A percentile compares a stretch with the other conserved stretches of the same genome.
These are phyloP conservation scores for Candida quercuum DNA, from an alignment of 805 yeast genomes.

Conservation along the genomic window DNA sequence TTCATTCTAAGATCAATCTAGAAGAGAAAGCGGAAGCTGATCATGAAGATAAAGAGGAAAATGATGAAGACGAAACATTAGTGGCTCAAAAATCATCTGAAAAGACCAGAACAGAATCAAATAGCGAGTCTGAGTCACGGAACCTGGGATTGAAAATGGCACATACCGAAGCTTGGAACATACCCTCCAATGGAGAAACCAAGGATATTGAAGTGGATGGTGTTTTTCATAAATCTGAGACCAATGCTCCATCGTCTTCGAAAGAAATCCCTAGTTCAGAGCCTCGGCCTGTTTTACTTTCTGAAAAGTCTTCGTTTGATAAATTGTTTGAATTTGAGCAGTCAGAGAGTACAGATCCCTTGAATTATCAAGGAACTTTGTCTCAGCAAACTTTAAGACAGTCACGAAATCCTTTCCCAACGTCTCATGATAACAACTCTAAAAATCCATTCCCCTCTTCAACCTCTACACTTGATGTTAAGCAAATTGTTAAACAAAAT, in stretches of 20 bases:
- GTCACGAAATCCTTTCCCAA: constrained; percentile 19
- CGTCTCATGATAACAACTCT: neutral
- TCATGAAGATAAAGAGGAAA: neutral
- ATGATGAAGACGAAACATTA: neutral
- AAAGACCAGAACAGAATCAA: too few relatives aligned
- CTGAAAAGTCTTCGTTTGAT: constrained; percentile 14
- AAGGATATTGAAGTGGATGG: constrained; percentile 13
- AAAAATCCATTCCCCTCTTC: constrained; percentile 17
- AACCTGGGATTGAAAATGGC: constrained; percentile 12
- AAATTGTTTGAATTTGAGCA: constrained; percentile 13
- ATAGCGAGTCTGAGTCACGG: constrained; percentile 2
- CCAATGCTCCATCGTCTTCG: neutral
- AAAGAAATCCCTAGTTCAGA: neutral
- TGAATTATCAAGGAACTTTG: neutral
- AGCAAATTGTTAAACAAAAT: constrained; percentile 3
- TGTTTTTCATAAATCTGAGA: constrained; percentile 13
- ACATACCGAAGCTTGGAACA: constrained; percentile 20
- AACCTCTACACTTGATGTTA: constrained; percentile 3
- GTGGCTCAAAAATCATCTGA: too few relatives aligned
- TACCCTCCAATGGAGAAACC: constrained; percentile 2
- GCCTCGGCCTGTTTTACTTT: neutral
- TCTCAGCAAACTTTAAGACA: constrained; percentile 1
- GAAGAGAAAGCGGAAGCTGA: neutral
- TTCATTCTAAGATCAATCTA: neutral
- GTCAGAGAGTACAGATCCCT: neutral